phyloP scores from a whole-genome alignment of 768 basidiomycete species.

The Tulasnella sp. region DNA sequence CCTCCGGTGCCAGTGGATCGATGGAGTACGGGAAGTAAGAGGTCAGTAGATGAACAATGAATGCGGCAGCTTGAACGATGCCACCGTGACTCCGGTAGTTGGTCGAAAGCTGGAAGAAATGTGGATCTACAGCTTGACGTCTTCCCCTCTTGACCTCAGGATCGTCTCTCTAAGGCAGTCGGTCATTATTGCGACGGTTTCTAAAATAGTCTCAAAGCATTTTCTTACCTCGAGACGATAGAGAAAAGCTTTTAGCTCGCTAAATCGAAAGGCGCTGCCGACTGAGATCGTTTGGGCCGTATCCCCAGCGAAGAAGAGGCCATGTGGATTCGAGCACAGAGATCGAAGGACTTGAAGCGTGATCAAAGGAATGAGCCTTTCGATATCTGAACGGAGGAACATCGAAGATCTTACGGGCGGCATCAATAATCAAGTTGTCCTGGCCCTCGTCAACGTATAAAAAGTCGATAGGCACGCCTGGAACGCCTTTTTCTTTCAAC shows the following conservation, averaged over 20 bases:
- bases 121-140: not conserved
- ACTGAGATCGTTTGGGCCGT: constrained; percentile 20
- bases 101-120: constrained; percentile 13
- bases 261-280: constrained; percentile 20
- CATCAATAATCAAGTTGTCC: constrained; percentile 63
- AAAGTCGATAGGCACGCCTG: constrained; percentile 42
- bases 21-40: constrained; percentile 20
- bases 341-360: not conserved
- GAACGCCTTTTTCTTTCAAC: not conserved
- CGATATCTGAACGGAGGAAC: too few species aligned
- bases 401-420: not conserved
- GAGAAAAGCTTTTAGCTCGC: constrained; percentile 13
- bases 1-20: constrained; percentile 25
- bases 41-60: not conserved
- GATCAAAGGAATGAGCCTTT: too few species aligned
- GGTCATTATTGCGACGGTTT: too few species aligned
- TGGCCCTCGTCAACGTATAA: constrained; percentile 73
- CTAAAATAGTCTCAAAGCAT: too few species aligned
- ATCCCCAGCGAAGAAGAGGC: constrained; percentile 34
- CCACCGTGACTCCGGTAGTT: constrained; percentile 26
- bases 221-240: constrained; percentile 5
- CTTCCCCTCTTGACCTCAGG: not conserved
- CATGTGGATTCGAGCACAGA: constrained; percentile 16
- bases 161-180: not conserved
- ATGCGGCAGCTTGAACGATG: constrained; percentile 13